phyloP scores from a whole-genome alignment of 345 rosid genomes.

The Syzygium aromaticum region DNA sequence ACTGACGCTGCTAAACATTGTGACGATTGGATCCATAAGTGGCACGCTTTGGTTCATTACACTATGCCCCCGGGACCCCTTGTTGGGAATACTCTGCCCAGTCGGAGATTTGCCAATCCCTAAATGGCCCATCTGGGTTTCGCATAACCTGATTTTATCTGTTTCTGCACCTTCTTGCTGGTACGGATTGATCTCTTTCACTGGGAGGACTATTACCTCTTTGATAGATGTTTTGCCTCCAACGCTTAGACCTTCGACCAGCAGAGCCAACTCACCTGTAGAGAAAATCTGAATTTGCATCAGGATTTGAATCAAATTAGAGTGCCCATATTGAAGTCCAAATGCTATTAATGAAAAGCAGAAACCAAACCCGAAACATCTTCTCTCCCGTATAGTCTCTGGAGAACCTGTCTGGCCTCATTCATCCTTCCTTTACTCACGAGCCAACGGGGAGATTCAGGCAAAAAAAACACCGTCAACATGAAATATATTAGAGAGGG shows the following conservation, averaged over 20 bases:
- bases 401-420: slow-evolving; percentile 24
- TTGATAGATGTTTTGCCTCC: slow-evolving; percentile 20
- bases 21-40: slow-evolving; percentile 29
- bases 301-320: neutral
- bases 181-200: neutral
- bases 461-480: slow-evolving; percentile 19
- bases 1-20: slow-evolving; percentile 27
- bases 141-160: slow-evolving; percentile 9
- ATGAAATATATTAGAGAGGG: slow-evolving; percentile 17
- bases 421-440: slow-evolving; percentile 29
- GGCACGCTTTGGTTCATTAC: slow-evolving; percentile 5
- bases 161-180: neutral
- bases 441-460: slow-evolving; percentile 41
- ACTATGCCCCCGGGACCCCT: slow-evolving; percentile 16
- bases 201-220: slow-evolving; percentile 22
- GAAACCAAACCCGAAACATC: slow-evolving; percentile 25
- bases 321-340: neutral
- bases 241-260: slow-evolving; percentile 28
- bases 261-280: slow-evolving; percentile 33
- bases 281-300: neutral
- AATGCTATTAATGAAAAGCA: neutral
- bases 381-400: slow-evolving; percentile 25
- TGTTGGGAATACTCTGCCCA: slow-evolving; percentile 12
- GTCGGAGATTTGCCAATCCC: slow-evolving; percentile 16
- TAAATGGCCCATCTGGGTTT: slow-evolving; percentile 1